These are phyloP conservation scores for Xanthoconium stramineum DNA, from an alignment of 768 basidiomycete species.

Conservation along the genomic window DNA sequence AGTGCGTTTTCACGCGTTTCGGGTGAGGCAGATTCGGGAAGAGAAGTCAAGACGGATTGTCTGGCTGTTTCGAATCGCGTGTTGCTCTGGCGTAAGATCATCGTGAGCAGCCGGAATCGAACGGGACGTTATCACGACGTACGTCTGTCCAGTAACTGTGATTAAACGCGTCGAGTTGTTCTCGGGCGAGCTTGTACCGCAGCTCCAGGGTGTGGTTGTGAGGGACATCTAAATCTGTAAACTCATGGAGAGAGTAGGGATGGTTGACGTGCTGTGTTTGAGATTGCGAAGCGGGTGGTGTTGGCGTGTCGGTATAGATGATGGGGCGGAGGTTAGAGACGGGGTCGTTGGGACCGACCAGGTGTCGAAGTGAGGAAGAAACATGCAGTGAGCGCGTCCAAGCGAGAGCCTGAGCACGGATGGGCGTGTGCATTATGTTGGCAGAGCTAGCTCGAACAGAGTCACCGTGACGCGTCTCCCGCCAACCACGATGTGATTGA, in stretches of 20 bases:
- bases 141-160: conserved; percentile 83
- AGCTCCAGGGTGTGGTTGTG: conserved; percentile 50
- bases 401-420: background rate
- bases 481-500: background rate
- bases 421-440: background rate
- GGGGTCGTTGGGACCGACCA: conserved; percentile 73
- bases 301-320: conserved; percentile 61
- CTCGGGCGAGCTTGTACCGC: conserved; percentile 66
- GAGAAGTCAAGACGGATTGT: conserved; percentile 50
- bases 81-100: conserved; percentile 55
- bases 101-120: background rate
- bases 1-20: conserved; percentile 66
- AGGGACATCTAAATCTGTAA: conserved; percentile 35
- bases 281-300: conserved; percentile 26
- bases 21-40: conserved; percentile 47
- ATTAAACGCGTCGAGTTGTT: conserved; percentile 72
- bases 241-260: conserved; percentile 80
- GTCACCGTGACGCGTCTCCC: too few relatives aligned
- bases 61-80: conserved; percentile 75
- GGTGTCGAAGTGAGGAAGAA: conserved; percentile 31
- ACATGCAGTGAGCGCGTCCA: conserved; percentile 17
- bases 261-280: conserved; percentile 38
- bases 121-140: conserved; percentile 24
- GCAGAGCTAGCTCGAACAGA: too few relatives aligned
- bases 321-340: conserved; percentile 78